A percentile compares a stretch with the other conserved stretches of the same genome.
Evolutionary conservation across 495 filamentous ascomycete species (phyloP).

Genomic region (Apodospora peruviana): DNA sequence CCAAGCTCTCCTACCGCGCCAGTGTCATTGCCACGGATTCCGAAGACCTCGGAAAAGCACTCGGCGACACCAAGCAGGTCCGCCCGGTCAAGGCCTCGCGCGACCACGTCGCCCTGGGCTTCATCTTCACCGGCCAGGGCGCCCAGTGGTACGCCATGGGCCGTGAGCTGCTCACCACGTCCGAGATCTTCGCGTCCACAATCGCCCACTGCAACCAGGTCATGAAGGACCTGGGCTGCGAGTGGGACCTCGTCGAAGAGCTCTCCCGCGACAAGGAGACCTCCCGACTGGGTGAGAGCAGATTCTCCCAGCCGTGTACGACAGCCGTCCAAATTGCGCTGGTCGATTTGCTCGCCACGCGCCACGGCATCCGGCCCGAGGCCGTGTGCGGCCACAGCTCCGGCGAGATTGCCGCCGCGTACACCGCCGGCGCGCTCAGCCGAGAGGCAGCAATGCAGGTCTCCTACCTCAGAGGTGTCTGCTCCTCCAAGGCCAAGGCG

Average conservation of each 20-base stretch:
- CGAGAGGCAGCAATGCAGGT: conserved; percentile 41
- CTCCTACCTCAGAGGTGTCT: conserved; percentile 32
- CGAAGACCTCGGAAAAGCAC: neutral
- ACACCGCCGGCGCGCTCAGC: conserved; percentile 33
- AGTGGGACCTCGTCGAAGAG: conserved; percentile 2
- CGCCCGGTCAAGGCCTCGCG: conserved; percentile 1
- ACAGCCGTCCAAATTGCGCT: conserved; percentile 45
- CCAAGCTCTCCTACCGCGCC: conserved; percentile 10
- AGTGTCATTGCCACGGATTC: neutral
- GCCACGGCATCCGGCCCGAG: conserved; percentile 37
- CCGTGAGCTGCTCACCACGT: conserved; percentile 27
- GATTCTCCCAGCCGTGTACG: conserved; percentile 36
- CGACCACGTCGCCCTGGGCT: conserved; percentile 13
- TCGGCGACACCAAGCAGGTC: neutral
- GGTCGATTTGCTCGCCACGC: conserved; percentile 37
- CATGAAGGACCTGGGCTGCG: conserved; percentile 29
- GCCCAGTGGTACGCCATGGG: conserved; percentile 48
- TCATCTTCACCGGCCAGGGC: conserved; percentile 35
- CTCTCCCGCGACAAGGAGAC: neutral
- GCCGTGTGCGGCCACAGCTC: conserved; percentile 54
- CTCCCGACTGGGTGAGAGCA: neutral
- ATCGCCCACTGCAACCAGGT: conserved; percentile 14
- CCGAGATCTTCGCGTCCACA: conserved; percentile 12
- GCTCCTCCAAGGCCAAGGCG: neutral
- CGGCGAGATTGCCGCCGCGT: conserved; percentile 50